Evolutionary conservation across 176 grass and related monocot species (phyloP), one percentile per base, ranked within the genome.

Genomic region (Aegilops longissima): DNA sequence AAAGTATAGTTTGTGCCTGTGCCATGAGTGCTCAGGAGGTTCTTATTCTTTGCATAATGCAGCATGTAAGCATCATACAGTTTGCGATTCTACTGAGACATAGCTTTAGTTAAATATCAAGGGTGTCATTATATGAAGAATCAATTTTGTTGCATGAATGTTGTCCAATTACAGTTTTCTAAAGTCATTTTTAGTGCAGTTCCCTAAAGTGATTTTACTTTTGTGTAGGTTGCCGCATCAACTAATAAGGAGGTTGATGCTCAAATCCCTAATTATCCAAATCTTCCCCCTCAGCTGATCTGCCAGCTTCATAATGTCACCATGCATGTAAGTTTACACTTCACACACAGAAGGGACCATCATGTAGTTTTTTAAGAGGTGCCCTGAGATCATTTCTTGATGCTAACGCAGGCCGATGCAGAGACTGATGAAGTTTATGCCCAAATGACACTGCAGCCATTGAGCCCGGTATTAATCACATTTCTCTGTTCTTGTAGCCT

Each of bases 301-400:
- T 98, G 96, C 88, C 96, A 98, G 83, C 93, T 98, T 82, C 96
- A 98, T 90, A 98, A 98, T 92, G 90, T 98, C 59, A 98, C 96
- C 62, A 98, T 98, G 96, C 91, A 98, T 89, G 96, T 98, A 62
- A 98, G 93, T 93, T 73, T 3, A 24, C 42, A 65, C 34, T 91
- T 82, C 1, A 14, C 68, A 62, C 23, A 71, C 79, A 6, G 31
- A 83, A 52, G 72, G 69, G 78, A 62, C 5, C 61, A 68, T 92
- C 47, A 51, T 88, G n/a, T 81, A 79, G 12, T 67, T 85, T 85
- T 70, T 73, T 68, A 61, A 71, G 73, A 82, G 89, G 20, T 3
- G 7, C 23, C 68, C 21, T 69, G 16, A 82, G 6, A 34, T 64
- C 31, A 56, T 82, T 82, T 59, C 24, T 59, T 83, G 63, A 62